Evolutionary conservation across 179 eudicot genomes (phyloP), one percentile per base, ranked within the genome.

Genomic region (Kewa caespitosa): DNA sequence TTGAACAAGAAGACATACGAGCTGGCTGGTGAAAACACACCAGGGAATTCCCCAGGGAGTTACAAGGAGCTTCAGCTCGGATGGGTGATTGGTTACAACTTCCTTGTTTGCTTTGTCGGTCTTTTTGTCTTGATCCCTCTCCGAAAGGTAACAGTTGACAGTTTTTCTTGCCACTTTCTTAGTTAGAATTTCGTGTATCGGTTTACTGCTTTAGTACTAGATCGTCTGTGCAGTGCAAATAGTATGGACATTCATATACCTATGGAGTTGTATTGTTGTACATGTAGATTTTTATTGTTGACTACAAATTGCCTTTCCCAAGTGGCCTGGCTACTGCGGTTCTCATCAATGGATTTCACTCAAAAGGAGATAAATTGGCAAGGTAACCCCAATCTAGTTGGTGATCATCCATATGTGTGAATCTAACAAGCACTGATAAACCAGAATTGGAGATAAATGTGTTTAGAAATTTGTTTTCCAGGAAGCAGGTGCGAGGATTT

Each of bases 321-420:
- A 91, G 90, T 82, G 97, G 93, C 79, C 88, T 89, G 14, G 93
- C 97, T 10, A 91, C 97, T 37, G 93, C 92, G 46, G 85, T 86
- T 77, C 92, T 91, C 27, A 89, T 91, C 72, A 91, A 89, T 74
- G 91, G 93, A 23, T 91, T 91, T 59, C 97, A 91, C 55, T 85
- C 92, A 37, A 88, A 86, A 72, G 92, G 91, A 75, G 87, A 88
- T 73, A 77, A 87, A 43, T 78, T 62, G 38, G 79, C 79, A 18
- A 76, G 59, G 79, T 76, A 76, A 17, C 22, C 31, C 42, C 23
- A 31, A 69, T 18, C 62, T 33, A 38, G 68, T 43, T 38, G 55
- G 30, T 38, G 12, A 31, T 70, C 36, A 22, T 9, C 22, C 39
- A 27, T 33, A 10, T 20, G 3, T 64, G 14, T 64, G 66, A 61